These are phyloP conservation scores for Phoma sp. DNA, from an alignment of 2,329 filamentous ascomycete species.

Conservation along the genomic window DNA sequence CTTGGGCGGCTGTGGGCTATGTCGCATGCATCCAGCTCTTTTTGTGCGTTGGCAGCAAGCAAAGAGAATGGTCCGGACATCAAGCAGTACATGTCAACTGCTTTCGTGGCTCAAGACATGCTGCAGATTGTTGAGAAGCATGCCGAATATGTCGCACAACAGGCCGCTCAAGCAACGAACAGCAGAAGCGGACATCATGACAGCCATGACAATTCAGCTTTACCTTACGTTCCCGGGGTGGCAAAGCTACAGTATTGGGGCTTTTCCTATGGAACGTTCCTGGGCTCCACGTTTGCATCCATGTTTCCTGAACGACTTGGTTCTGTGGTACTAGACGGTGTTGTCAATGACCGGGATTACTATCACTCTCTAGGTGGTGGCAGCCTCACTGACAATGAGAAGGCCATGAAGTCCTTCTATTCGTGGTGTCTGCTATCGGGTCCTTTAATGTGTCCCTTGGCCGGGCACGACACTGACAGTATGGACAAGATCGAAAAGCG, in stretches of 20 bases:
- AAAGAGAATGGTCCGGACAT: constrained; percentile 44
- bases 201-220: constrained; percentile 2
- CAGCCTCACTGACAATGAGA: constrained; percentile 53
- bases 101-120: constrained; percentile 58
- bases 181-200: background rate
- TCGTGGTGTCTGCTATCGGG: constrained; percentile 53
- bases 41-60: constrained; percentile 33
- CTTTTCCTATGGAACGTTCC: constrained; percentile 56
- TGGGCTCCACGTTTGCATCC: constrained; percentile 47
- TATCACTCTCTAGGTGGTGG: constrained; percentile 47
- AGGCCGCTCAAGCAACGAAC: constrained; percentile 6
- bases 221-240: constrained; percentile 11
- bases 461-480: constrained; percentile 40
- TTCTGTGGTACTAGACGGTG: constrained; percentile 52
- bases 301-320: constrained; percentile 49
- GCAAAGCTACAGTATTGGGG: constrained; percentile 53
- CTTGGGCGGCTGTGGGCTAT: constrained; percentile 52
- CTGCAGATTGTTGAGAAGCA: constrained; percentile 55
- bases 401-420: constrained; percentile 52
- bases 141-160: constrained; percentile 41
- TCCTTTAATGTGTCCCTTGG: constrained; percentile 46
- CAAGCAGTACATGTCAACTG: constrained; percentile 54
- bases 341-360: constrained; percentile 49
- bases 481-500: constrained; percentile 45
- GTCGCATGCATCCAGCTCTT: constrained; percentile 43